These are phyloP conservation scores for Aspergillus carbonarius DNA, from an alignment of 2,329 filamentous ascomycete genomes.

Conservation along the genomic window DNA sequence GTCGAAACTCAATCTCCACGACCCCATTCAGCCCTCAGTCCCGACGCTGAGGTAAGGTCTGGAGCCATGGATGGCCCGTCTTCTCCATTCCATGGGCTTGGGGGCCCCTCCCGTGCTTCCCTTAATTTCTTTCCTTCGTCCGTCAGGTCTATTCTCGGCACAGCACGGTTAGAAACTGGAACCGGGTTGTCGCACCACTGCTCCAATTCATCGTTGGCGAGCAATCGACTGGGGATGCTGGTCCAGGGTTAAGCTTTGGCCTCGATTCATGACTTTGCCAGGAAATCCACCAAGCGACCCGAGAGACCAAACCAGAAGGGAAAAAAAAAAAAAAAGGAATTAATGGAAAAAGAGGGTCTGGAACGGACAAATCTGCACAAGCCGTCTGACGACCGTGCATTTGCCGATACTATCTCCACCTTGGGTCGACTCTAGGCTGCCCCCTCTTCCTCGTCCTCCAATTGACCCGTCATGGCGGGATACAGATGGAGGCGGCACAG, in stretches of 20 bases:
- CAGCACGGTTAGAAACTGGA: not conserved
- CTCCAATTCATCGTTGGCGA: not conserved
- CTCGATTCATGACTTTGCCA: not conserved
- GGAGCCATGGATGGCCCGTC: slow-evolving; percentile 1
- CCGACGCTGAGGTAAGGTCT: slow-evolving; percentile 9
- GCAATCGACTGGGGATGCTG: not conserved
- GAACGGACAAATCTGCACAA: not conserved
- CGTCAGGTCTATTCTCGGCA: not conserved
- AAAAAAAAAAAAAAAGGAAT: not conserved
- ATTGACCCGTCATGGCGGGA: not conserved
- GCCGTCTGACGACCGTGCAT: not conserved
- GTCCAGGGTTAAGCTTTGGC: not conserved
- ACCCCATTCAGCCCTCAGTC: slow-evolving; percentile 6
- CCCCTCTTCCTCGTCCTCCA: not conserved
- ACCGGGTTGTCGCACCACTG: slow-evolving; percentile 1
- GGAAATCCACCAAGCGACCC: not conserved
- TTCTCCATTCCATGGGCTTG: not conserved
- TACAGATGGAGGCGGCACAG: not conserved
- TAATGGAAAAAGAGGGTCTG: not conserved
- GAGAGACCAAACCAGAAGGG: not conserved
- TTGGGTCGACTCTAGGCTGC: not conserved
- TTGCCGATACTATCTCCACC: not conserved
- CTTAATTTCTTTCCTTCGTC: not conserved
- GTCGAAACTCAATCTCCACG: slow-evolving; percentile 9
- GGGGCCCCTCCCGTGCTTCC: not conserved